A percentile compares a stretch with the other conserved stretches of the same genome.
Evolutionary conservation across 164 flowering plant genomes (phyloP).

Genomic region (Amborella trichopoda): DNA sequence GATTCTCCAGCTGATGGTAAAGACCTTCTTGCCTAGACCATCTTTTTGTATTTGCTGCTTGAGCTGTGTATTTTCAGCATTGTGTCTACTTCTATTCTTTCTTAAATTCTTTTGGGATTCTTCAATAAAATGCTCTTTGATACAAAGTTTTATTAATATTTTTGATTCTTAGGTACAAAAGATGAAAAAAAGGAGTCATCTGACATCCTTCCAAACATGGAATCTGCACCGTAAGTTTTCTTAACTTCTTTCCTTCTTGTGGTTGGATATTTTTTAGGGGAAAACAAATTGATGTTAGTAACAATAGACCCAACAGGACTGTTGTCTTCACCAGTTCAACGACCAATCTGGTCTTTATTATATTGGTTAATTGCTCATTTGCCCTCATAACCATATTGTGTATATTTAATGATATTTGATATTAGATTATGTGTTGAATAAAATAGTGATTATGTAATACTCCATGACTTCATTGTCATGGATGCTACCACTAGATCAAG

Average conservation of each 20-base stretch:
- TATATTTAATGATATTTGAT: no score
- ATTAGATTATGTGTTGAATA: no score
- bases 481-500: no score
- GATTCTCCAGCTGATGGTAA: slow-evolving; percentile 56
- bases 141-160: background rate
- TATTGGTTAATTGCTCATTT: no score
- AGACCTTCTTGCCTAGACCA: background rate
- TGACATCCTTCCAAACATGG: slow-evolving; percentile 37
- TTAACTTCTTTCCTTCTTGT: background rate
- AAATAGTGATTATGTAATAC: no score
- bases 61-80: background rate
- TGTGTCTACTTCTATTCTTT: background rate
- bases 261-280: no score
- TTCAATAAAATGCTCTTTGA: background rate
- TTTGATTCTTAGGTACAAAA: slow-evolving; percentile 30
- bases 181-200: slow-evolving; percentile 50
- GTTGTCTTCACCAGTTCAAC: no score
- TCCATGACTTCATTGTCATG: no score
- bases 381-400: no score
- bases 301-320: no score
- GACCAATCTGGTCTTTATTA: no score
- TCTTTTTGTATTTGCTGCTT: background rate
- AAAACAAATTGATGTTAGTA: no score
- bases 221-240: slow-evolving; percentile 41
- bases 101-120: background rate